Evolutionary conservation across 1,139 yeast species (phyloP), one percentile per base, ranked within the genome.

Genomic region (Maudiozyma humilis): DNA sequence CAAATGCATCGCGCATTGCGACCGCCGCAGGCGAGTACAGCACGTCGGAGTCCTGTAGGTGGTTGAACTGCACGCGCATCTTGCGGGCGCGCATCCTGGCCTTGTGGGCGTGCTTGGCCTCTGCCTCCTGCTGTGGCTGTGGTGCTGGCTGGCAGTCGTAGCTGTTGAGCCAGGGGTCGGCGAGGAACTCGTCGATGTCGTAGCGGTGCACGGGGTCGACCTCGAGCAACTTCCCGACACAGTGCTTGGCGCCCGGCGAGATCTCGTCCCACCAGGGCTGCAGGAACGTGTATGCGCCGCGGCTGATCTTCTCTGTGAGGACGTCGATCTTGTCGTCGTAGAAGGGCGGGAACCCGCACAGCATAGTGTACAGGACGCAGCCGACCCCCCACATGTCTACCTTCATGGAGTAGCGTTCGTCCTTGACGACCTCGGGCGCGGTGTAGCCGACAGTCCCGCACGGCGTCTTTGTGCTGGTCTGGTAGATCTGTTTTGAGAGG

Each of bases 181-280:
- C 70, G 54, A 89, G 70, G 47, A 89, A 76, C 47, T 88, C 83
- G 44, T 81, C 82, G 49, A 87, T 82, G 5, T 85, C 78, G 62
- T 86, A 87, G 52, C 97, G 73, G 46, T 73, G 70, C 14, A 69
- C 66, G 1, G 96, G 96, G 60, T 88, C 87, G 23, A 88, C 95
- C 2, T 94, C 87, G 44, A 89, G 68, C 46, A 89, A 70, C 55
- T 74, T 79, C 3, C 78, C 64, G 8, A 89, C 95, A 64, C 94
- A 79, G 54, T 75, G 70, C 62, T 87, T 87, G 6, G 95, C 97
- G 17, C 82, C 86, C 34, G 57, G 62, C 47, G 86, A 76, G 36
- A 89, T 83, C 55, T 89, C 96, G 63, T 89, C 96, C 97, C 97
- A 89, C 97, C 97, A 89, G 0, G 97, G 97, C 46, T 78, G 70